Base-by-base conservation (phyloP, 2,329 filamentous ascomycete species). In the Knufia fluminis region DNA sequence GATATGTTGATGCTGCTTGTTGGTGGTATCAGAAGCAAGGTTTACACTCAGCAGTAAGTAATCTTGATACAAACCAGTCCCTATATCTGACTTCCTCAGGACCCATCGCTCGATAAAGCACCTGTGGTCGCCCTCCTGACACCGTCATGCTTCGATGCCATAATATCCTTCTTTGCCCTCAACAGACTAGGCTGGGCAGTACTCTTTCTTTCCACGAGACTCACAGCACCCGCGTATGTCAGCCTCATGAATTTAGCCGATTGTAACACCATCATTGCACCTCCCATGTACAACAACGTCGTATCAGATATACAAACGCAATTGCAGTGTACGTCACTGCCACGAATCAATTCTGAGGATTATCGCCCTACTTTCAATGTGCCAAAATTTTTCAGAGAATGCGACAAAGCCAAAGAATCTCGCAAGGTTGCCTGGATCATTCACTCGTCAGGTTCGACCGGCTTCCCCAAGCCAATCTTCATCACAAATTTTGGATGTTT, bases 121-220 rank as follows among this genome's bases (percentile, higher is more conserved):
- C 51, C 51, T 4, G 51, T 50, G n/a, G 41, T 51, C 14, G 50
- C 50, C 4, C 33, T 53, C 14, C 42, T 48, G 4, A 42, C 47
- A 14, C 52, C 48, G 4, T 56, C 55, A 7, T 49, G 49, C 22
- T 42, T 56, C 17, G 55, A 56, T 19, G 52, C 51, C 10, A 38
- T 54, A 17, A 44, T 57, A 17, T 50, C 55, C 16, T 26, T 52
- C 10, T 38, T 80, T 39, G 77, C 75, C 0, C 57, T 82, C 42
- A 71, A 69, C 23, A 72, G 76, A 52, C 63, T 81, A 10, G 78
- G 78, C 7, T 76, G 77, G 62, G 72, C 75, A 0, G 67, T 71
- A 2, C 62, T 80, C 1, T 69, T 79, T 28, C 65, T 80, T 1
- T 79, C 76, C 0, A 77, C 74, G 1, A 64, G 77, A 4, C 67